phyloP scores from a whole-genome alignment of 2,329 filamentous ascomycete species.

The Sphaerulina musiva region DNA sequence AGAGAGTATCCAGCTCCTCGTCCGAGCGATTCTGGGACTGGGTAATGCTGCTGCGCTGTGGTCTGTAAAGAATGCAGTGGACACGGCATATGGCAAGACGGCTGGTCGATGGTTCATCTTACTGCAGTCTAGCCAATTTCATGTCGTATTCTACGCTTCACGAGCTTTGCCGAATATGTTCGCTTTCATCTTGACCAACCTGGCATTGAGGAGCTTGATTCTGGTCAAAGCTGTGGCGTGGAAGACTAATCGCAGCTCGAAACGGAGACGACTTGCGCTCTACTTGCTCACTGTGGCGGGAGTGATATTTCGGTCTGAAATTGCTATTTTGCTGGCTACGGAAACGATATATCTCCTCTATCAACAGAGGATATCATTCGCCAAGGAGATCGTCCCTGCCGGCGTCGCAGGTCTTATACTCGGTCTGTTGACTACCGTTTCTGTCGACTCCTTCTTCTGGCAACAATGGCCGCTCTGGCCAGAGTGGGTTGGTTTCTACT shows the following conservation, averaged over 20 bases:
- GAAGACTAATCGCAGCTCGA: constrained; percentile 33
- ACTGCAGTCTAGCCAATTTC: constrained; percentile 79
- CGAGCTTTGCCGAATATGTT: constrained; percentile 95
- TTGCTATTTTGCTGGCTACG: constrained; percentile 70
- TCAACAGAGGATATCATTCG: constrained; percentile 48
- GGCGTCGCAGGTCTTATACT: constrained; percentile 59
- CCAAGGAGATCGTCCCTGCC: constrained; percentile 56
- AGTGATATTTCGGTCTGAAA: constrained; percentile 80
- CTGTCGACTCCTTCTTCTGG: constrained; percentile 91
- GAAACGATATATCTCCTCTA: constrained; percentile 60
- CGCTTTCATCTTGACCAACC: constrained; percentile 72
- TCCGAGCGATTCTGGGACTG: constrained; percentile 69
- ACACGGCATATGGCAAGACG: constrained; percentile 59
- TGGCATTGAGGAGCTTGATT: constrained; percentile 53
- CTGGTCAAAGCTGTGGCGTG: constrained; percentile 39
- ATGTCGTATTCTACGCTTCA: constrained; percentile 86
- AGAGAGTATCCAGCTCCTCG: constrained; percentile 54
- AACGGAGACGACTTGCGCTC: constrained; percentile 58
- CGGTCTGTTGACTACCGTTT: constrained; percentile 63
- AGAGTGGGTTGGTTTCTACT: constrained; percentile 81
- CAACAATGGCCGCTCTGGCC: constrained; percentile 72
- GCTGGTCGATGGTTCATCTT: constrained; percentile 72
- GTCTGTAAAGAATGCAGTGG: constrained; percentile 58
- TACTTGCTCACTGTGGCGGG: constrained; percentile 72
- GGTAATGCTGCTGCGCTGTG: constrained; percentile 66